Conservation (phyloP, 371 early-diverging fungal genomes). For the Dichotomocladium elegans region DNA sequence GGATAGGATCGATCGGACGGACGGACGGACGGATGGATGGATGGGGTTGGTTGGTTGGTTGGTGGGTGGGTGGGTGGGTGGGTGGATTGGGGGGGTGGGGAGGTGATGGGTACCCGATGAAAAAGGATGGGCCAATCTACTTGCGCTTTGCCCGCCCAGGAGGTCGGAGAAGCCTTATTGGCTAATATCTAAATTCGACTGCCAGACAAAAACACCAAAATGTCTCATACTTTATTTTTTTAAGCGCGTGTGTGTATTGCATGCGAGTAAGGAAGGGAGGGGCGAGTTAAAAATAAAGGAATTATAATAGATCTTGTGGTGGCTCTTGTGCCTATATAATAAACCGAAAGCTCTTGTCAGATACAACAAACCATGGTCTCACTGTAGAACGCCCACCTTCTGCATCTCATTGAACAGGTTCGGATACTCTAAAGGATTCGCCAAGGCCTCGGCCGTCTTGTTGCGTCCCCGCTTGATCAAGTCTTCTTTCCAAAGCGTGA, state of each 20-base stretch:
- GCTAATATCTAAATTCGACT: no score
- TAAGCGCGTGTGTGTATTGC: no score
- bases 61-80: not conserved
- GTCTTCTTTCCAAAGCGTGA: conserved; percentile 76
- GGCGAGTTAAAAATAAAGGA: not conserved
- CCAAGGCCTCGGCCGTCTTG: conserved; percentile 87
- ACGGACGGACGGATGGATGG: no score
- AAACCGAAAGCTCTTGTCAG: not conserved
- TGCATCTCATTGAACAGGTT: conserved; percentile 81
- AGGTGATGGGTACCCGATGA: no score
- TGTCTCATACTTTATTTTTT: no score
- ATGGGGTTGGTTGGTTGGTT: not conserved
- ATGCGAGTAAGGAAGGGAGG: no score
- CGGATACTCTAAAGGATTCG: conserved; percentile 78
- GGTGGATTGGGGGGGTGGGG: not conserved
- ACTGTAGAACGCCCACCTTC: conserved; percentile 2
- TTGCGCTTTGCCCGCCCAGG: no score
- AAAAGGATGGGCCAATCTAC: no score
- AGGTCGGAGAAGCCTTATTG: no score
- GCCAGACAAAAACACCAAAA: no score
- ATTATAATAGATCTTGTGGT: not conserved
- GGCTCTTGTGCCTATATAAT: not conserved
- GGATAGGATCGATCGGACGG: no score
- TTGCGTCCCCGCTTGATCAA: conserved; percentile 64
- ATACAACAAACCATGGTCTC: not conserved